A percentile compares a stretch with the other conserved stretches of the same genome.
Evolutionary conservation across 441 rosid species (phyloP).

Genomic region (Populus hybrid): DNA sequence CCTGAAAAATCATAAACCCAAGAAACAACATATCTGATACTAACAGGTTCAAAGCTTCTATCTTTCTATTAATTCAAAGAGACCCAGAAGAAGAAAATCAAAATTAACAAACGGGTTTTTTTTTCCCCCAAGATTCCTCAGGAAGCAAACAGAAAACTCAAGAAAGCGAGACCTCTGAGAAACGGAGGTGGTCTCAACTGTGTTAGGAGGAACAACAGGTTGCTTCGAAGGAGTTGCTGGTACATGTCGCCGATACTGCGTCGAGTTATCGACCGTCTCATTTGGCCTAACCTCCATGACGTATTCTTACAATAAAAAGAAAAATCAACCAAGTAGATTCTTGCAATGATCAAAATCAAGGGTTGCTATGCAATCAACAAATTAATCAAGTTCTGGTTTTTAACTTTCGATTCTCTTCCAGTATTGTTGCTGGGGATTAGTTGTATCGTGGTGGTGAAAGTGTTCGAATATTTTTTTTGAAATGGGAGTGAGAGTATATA

Average conservation of each 20-base stretch:
- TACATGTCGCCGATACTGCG: constrained; percentile 31
- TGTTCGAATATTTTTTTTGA: background rate
- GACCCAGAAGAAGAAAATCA: background rate
- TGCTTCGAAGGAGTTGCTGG: constrained; percentile 42
- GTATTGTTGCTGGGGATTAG: background rate
- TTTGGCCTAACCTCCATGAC: constrained; percentile 51
- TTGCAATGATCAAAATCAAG: background rate
- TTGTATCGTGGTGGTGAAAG: background rate
- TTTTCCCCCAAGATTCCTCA: background rate
- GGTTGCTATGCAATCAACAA: background rate
- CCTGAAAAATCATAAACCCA: background rate
- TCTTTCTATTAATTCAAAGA: background rate
- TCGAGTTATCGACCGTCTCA: constrained; percentile 39
- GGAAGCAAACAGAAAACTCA: constrained; percentile 12
- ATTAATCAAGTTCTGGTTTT: background rate
- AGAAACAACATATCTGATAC: background rate
- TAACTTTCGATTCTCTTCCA: background rate
- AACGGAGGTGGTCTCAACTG: constrained; percentile 51
- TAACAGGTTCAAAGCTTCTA: background rate
- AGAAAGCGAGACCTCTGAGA: constrained; percentile 40
- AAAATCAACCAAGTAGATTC: background rate
- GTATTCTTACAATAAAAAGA: background rate
- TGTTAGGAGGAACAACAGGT: constrained; percentile 30
- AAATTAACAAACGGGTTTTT: background rate
- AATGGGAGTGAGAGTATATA: background rate